phyloP scores from a whole-genome alignment of 768 basidiomycete genomes.

The Boletus sp. region DNA sequence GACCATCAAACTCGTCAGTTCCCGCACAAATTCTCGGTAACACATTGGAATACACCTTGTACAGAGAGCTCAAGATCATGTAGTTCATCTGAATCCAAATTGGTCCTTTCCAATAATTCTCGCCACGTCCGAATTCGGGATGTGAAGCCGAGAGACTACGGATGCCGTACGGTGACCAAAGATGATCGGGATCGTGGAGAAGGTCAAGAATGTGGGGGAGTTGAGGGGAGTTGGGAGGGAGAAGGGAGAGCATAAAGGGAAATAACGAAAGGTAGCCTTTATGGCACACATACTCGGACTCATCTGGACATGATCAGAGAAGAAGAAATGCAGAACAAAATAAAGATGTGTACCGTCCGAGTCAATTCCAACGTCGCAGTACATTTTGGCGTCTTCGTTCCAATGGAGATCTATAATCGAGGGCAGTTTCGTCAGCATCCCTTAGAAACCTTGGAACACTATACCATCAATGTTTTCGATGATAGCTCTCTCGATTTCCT shows the following conservation, averaged over 20 bases:
- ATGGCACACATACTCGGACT: constrained; percentile 88
- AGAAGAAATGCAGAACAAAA: not conserved
- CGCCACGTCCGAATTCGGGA: constrained; percentile 85
- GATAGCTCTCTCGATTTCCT: constrained; percentile 75
- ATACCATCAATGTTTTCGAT: constrained; percentile 82
- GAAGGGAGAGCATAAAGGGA: constrained; percentile 82
- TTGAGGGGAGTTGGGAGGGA: constrained; percentile 73
- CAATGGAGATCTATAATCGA: constrained; percentile 76
- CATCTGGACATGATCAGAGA: constrained; percentile 50
- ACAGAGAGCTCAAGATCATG: constrained; percentile 72
- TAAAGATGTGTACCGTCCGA: constrained; percentile 60
- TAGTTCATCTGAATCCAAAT: constrained; percentile 99
- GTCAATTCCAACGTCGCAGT: constrained; percentile 85
- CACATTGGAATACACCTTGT: constrained; percentile 50
- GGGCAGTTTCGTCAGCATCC: not conserved
- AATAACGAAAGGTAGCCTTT: constrained; percentile 92
- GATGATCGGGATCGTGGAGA: constrained; percentile 72
- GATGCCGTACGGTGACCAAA: constrained; percentile 91
- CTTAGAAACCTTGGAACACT: not conserved
- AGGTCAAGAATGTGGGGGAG: constrained; percentile 80
- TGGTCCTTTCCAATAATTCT: constrained; percentile 97
- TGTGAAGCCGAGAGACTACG: constrained; percentile 87
- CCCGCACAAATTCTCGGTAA: not conserved
- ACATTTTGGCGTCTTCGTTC: constrained; percentile 87
- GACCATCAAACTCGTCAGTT: constrained; percentile 4